Evolutionary conservation across 2,329 filamentous ascomycete genomes (phyloP).

Genomic region (Dothideomycetes sp.): DNA sequence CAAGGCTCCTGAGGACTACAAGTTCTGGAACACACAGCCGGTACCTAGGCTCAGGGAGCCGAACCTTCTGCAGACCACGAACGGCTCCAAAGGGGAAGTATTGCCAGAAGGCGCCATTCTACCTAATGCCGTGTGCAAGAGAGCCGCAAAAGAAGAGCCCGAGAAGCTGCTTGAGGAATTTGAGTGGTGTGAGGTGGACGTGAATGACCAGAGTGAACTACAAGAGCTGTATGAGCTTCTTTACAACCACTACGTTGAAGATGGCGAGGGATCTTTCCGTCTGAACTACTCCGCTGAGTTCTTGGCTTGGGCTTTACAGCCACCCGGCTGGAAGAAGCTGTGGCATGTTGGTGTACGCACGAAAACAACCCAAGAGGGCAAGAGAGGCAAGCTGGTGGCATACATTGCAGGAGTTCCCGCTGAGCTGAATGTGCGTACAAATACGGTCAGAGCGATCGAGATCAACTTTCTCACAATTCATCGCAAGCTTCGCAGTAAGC

Average conservation of each 20-base stretch:
- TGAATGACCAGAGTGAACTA: slow-evolving; percentile 64
- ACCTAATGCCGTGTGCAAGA: too few relatives aligned
- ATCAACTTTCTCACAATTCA: slow-evolving; percentile 98
- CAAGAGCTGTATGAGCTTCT: slow-evolving; percentile 87
- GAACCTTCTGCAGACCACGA: slow-evolving; percentile 22
- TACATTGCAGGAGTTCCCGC: slow-evolving; percentile 93
- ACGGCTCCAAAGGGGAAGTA: too few relatives aligned
- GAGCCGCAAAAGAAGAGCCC: slow-evolving; percentile 39
- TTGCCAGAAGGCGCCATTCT: too few relatives aligned
- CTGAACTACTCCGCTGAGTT: slow-evolving; percentile 91
- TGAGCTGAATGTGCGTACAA: slow-evolving; percentile 66
- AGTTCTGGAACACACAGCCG: slow-evolving; percentile 97
- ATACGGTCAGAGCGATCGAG: slow-evolving; percentile 67
- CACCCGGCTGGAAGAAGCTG: slow-evolving; percentile 83
- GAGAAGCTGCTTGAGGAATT: slow-evolving; percentile 68
- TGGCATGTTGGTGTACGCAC: slow-evolving; percentile 94
- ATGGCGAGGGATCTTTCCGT: slow-evolving; percentile 90
- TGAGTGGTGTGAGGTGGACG: slow-evolving; percentile 85
- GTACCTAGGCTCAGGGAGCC: slow-evolving; percentile 65
- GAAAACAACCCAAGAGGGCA: slow-evolving; percentile 28
- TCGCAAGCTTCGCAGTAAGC: slow-evolving; percentile 91
- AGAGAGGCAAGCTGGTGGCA: slow-evolving; percentile 78
- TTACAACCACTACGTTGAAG: slow-evolving; percentile 91
- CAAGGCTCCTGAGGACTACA: slow-evolving; percentile 47
- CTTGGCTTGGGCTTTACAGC: slow-evolving; percentile 85